phyloP scores from a whole-genome alignment of 2,329 filamentous ascomycete genomes.

The Hypoxylon sp. region DNA sequence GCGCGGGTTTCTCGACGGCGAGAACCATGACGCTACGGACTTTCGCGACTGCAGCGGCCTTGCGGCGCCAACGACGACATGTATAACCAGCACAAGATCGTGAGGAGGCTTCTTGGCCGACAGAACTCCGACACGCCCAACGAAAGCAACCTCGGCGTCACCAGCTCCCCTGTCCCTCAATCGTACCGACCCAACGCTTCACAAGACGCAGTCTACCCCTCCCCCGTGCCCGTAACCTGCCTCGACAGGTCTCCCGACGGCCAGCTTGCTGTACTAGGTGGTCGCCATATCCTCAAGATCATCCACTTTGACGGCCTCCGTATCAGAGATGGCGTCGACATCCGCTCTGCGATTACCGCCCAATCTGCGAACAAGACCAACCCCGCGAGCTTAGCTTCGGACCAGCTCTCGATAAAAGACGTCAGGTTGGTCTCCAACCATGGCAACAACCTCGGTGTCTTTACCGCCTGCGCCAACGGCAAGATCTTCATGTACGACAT shows the following conservation, averaged over 20 bases:
- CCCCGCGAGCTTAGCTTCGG: conserved; percentile 51
- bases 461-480: conserved; percentile 69
- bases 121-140: conserved; percentile 56
- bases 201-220: conserved; percentile 62
- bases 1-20: conserved; percentile 10
- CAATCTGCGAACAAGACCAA: conserved; percentile 56
- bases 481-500: conserved; percentile 72
- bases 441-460: conserved; percentile 59
- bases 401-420: conserved; percentile 70
- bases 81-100: conserved; percentile 64
- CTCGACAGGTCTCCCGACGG: conserved; percentile 67
- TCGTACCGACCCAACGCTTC: conserved; percentile 62
- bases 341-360: conserved; percentile 63
- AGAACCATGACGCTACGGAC: conserved; percentile 40
- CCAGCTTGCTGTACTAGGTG: conserved; percentile 63
- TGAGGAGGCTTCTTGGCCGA: conserved; percentile 68
- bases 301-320: conserved; percentile 62
- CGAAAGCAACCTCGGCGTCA: conserved; percentile 54
- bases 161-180: conserved; percentile 54
- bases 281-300: conserved; percentile 68
- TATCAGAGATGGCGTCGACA: conserved; percentile 64
- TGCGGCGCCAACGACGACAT: conserved; percentile 47
- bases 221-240: conserved; percentile 62
- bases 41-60: conserved; percentile 35
- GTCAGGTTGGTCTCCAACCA: conserved; percentile 63